Evolutionary conservation across 495 filamentous ascomycete genomes (phyloP), one percentile per base, ranked within the genome.

Genomic region (Talaromyces ruber): DNA sequence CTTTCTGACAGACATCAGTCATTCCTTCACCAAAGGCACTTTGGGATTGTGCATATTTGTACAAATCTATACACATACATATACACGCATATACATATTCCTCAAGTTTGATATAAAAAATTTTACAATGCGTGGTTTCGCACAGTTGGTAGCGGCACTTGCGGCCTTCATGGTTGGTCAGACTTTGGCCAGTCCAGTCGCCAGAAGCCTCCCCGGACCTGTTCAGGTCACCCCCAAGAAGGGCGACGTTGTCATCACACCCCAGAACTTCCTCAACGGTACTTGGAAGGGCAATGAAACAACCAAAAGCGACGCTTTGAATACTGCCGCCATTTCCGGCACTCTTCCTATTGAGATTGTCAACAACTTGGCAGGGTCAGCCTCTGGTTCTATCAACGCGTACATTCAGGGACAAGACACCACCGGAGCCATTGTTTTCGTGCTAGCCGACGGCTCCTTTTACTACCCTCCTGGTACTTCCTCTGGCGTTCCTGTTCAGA

Each of bases 371-470:
- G 43, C 59, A 32, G 59, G 59, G 3, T 29, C 59, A 30, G 12
- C 3, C 56, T 71, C 63, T 43, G 66, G 69, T 1, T 32, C 58
- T 28, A 62, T 79, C 63, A 73, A 75, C 63, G 72, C 71, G 50
- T 80, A 77, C 63, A 60, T 80, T n/a, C 71, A 62, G 2, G 77
- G 75, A 24, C 62, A 63, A 5, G 75, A 79, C 55, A 7, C 45
- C 54, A 67, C 65, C 32, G 65, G 65, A n/a, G 58, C 53, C 26
- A 62, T 72, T 11, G 59, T 76, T 29, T 67, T 80, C 56, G 71
- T 80, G 8, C 62, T 64, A 28, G n/a, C 66, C 1, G 68, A 79
- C 29, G 77, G 77, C 25, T 62, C 63, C 24, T 76, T 64, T 61
- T 72, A 69, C 32, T 71, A 74, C 56, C 76, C 77, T 14, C 61